Evolutionary conservation across 2,329 filamentous ascomycete genomes (phyloP).

Genomic region (Penicillium brasilianum): DNA sequence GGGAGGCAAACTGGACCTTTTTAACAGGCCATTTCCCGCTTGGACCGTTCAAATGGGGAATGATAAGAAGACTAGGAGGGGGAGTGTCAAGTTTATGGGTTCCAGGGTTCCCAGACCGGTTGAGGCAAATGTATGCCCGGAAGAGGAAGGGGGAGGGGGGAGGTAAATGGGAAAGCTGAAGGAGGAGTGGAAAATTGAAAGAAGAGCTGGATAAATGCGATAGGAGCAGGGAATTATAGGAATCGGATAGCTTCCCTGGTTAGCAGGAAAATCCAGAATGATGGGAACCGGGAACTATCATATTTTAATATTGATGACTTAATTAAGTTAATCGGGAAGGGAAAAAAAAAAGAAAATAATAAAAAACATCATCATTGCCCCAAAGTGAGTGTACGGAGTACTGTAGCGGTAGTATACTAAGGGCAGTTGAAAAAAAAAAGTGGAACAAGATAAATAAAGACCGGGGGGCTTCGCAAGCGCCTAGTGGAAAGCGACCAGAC

Average conservation of each 20-base stretch:
- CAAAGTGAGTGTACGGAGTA: neutral
- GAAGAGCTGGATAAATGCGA: conserved; percentile 3
- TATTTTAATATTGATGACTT: conserved; percentile 13
- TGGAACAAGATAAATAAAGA: conserved; percentile 30
- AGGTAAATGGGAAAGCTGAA: neutral
- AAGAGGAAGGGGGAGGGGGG: neutral
- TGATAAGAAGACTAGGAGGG: neutral
- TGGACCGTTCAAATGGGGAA: conserved; percentile 13
- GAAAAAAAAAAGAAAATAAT: conserved; percentile 4
- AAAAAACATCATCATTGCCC: neutral
- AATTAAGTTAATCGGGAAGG: conserved; percentile 11
- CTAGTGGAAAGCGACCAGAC: conserved; percentile 1
- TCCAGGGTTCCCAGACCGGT: conserved; percentile 1
- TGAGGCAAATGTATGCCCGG: neutral
- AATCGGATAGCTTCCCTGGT: conserved; percentile 7
- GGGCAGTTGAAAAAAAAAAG: conserved; percentile 17
- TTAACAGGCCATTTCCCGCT: conserved; percentile 19
- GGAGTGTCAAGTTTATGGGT: neutral
- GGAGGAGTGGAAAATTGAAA: neutral
- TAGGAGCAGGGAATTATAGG: conserved; percentile 11
- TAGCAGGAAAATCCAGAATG: conserved; percentile 8
- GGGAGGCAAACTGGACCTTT: conserved; percentile 11
- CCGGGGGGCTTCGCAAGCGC: conserved; percentile 18
- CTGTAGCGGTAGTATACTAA: neutral
- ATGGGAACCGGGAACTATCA: conserved; percentile 11